Evolutionary conservation across 2,329 filamentous ascomycete genomes (phyloP), one percentile per base, ranked within the genome.

Genomic region (Bisporella sp.): DNA sequence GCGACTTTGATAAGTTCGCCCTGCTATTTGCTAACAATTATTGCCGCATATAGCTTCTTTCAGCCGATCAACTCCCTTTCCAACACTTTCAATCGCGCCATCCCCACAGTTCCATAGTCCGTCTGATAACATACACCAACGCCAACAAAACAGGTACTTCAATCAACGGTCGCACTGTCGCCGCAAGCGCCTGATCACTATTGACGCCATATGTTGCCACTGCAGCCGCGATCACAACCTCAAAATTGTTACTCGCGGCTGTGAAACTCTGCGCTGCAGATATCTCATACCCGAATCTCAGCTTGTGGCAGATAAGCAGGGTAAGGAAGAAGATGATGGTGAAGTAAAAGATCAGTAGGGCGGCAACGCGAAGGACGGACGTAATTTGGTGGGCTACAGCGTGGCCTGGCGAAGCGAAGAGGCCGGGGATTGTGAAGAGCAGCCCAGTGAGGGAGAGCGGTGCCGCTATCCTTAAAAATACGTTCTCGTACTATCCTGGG

Each of bases 241-340:
- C 90, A 62, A 96, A 96, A 64, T 96, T 95, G 64, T 96, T 96
- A 65, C 89, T 95, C 1, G 88, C 87, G 0, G 89, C 91, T 0
- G 88, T 95, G 61, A 95, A 93, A 63, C 87, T 90, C 68, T 95
- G 89, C 2, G 89, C 91, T 8, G 78, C 76, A 1, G 78, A 77
- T 1, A 90, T 65, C 35, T 76, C 75, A 64, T 95, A 95, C 0
- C 80, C 81, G 51, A 90, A 90, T 0, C 88, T 85, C n/a, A 85
- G 68, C n/a, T 73, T 76, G 45, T 76, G 73, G 4, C 81, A 77
- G 1, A 83, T 69, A 41, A 71, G 72, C 1, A 93, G 71, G 0
- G 88, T 93, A 2, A 73, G 60, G 45, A 81, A 79, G 71, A 95
- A 96, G 50, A 93, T 79, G 53, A 84, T 67, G 1, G 81, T 59